Evolutionary conservation across 495 filamentous ascomycete genomes (phyloP).

Genomic region (Neurospora sp.): DNA sequence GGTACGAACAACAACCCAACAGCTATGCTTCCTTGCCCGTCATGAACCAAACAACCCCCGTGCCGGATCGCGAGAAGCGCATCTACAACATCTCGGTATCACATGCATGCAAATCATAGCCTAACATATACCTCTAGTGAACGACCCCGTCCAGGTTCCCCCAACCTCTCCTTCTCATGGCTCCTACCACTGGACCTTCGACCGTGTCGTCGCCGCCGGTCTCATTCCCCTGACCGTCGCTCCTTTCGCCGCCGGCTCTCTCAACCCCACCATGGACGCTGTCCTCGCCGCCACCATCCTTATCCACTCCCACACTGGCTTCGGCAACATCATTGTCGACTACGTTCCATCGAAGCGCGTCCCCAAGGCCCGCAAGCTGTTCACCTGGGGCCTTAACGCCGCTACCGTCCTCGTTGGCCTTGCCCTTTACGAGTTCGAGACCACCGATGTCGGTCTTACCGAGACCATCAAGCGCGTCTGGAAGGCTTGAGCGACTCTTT

Average conservation of each 20-base stretch:
- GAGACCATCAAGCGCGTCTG: conserved; percentile 80
- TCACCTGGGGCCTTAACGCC: conserved; percentile 69
- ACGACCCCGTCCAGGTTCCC: conserved; percentile 77
- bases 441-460: conserved; percentile 93
- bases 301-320: conserved; percentile 90
- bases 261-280: conserved; percentile 84
- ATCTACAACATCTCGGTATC: neutral
- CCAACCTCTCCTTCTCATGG: conserved; percentile 63
- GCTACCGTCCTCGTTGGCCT: conserved; percentile 72
- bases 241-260: conserved; percentile 81
- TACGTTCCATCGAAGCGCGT: conserved; percentile 70
- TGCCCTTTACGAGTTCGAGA: conserved; percentile 97
- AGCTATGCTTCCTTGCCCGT: neutral
- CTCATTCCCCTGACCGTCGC: conserved; percentile 81
- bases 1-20: conserved; percentile 41
- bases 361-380: conserved; percentile 51
- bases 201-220: conserved; percentile 67
- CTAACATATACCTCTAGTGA: conserved; percentile 43
- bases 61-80: neutral
- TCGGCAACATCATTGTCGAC: conserved; percentile 81
- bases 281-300: conserved; percentile 73
- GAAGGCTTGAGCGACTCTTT: conserved; percentile 45
- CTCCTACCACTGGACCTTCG: conserved; percentile 97
- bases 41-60: neutral
- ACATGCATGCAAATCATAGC: neutral